Conservation (phyloP, 352 stramenopile species). For the Aphanomyces astaci region DNA sequence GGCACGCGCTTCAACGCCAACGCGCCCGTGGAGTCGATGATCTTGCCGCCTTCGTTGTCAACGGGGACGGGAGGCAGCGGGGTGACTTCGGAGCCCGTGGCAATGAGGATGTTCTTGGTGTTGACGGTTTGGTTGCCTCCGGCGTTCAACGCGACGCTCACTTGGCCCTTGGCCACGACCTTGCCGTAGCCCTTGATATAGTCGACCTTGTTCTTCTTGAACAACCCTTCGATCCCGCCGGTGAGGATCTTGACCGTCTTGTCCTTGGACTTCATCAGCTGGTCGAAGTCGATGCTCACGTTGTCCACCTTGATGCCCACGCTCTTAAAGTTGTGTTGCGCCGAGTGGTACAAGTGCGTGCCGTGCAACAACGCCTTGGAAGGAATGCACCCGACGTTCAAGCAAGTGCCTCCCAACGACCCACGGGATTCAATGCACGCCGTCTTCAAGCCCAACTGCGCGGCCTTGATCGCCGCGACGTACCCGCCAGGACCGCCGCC, state of each 20-base stretch:
- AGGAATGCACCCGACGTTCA: constrained; percentile 99
- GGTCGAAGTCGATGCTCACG: constrained; percentile 90
- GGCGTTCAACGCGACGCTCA: constrained; percentile 88
- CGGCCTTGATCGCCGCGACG: constrained; percentile 97
- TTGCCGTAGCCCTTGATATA: constrained; percentile 97
- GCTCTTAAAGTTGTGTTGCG: constrained; percentile 93
- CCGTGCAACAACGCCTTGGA: constrained; percentile 96
- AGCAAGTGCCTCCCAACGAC: constrained; percentile 93
- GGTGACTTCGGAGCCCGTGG: constrained; percentile 85
- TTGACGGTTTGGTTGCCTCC: constrained; percentile 88
- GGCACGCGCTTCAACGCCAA: constrained; percentile 91
- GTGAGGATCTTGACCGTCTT: constrained; percentile 94
- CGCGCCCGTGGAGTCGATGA: constrained; percentile 98
- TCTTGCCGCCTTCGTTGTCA: constrained; percentile 94
- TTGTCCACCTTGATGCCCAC: constrained; percentile 91
- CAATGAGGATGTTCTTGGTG: constrained; percentile 97
- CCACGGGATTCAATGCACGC: constrained; percentile 96
- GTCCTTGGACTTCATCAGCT: constrained; percentile 96
- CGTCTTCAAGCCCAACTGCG: constrained; percentile 97
- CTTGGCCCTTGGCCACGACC: constrained; percentile 86
- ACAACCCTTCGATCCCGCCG: constrained; percentile 94
- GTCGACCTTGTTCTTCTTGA: constrained; percentile 99
- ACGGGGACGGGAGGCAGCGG: constrained; percentile 94
- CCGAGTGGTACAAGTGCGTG: constrained; percentile 94
- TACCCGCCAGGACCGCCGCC: constrained; percentile 97